Evolutionary conservation across 2,329 filamentous ascomycete genomes (phyloP).

Genomic region (Aspergillus clavatus): DNA sequence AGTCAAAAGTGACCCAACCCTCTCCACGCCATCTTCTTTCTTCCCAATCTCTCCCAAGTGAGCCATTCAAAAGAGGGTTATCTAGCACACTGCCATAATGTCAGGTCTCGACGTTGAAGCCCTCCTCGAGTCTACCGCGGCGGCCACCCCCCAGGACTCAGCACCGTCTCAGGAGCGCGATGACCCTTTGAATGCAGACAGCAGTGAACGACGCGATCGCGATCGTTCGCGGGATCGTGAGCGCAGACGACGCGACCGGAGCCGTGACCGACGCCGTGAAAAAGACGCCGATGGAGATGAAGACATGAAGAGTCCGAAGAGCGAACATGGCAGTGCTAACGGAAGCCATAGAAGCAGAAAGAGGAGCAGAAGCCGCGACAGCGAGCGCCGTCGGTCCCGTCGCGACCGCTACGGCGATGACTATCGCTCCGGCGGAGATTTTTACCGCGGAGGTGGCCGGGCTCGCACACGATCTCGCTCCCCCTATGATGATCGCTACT

Average conservation of each 20-base stretch:
- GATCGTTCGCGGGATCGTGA: constrained; percentile 56
- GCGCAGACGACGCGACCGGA: constrained; percentile 56
- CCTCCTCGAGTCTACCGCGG: constrained; percentile 78
- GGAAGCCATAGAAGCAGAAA: constrained; percentile 73
- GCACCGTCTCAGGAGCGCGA: constrained; percentile 51
- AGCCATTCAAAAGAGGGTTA: constrained; percentile 22
- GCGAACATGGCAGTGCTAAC: constrained; percentile 67
- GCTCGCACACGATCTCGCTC: constrained; percentile 68
- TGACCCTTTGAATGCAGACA: constrained; percentile 53
- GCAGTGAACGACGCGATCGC: constrained; percentile 52
- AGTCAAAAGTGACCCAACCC: constrained; percentile 36
- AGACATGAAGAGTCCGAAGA: constrained; percentile 61
- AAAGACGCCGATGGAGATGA: constrained; percentile 55
- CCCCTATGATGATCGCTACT: constrained; percentile 57
- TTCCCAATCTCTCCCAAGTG: constrained; percentile 18
- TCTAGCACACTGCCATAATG: constrained; percentile 45
- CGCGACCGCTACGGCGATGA: constrained; percentile 60
- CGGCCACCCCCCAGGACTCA: constrained; percentile 40
- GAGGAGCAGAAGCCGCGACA: constrained; percentile 72
- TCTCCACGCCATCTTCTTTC: constrained; percentile 22
- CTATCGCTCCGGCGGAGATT: constrained; percentile 59
- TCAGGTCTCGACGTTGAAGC: constrained; percentile 79
- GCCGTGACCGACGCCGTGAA: constrained; percentile 48
- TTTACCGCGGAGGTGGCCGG: constrained; percentile 61
- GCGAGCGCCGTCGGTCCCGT: constrained; percentile 67